Percentiles rank a stretch among this genome's conserved stretches.
Evolutionary conservation across 768 basidiomycete species (phyloP).

Genomic region (Hirschioporus abietinus): DNA sequence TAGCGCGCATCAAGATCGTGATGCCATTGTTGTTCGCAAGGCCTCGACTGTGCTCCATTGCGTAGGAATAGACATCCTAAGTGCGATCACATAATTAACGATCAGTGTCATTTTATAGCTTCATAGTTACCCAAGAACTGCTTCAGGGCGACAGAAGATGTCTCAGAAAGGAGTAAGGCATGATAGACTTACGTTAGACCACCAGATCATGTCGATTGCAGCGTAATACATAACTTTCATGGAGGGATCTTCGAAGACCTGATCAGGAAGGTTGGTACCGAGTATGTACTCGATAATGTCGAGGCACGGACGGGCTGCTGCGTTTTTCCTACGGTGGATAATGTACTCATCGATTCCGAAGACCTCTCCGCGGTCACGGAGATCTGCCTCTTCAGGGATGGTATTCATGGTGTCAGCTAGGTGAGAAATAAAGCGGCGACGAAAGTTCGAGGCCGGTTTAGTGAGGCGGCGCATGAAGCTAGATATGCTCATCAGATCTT

Average conservation of each 20-base stretch:
- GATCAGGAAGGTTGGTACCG: constrained; percentile 22
- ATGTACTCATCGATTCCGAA: constrained; percentile 20
- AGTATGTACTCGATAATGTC: constrained; percentile 22
- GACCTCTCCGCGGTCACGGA: constrained; percentile 15
- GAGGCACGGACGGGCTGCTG: constrained; percentile 20
- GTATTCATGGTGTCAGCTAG: constrained; percentile 7
- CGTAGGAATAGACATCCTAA: constrained; percentile 28
- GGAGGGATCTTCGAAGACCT: constrained; percentile 20
- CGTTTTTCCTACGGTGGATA: constrained; percentile 22
- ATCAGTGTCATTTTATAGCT: background rate
- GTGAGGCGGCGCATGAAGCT: constrained; percentile 51
- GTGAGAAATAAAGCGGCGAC: constrained; percentile 11
- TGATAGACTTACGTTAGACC: constrained; percentile 24
- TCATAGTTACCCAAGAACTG: too few species aligned
- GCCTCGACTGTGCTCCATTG: constrained; percentile 25
- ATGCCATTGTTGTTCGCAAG: constrained; percentile 23
- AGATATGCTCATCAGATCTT: constrained; percentile 1
- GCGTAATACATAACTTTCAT: constrained; percentile 16
- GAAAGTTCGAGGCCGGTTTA: constrained; percentile 35
- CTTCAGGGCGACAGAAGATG: too few species aligned
- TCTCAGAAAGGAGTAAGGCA: background rate
- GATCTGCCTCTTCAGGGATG: constrained; percentile 15
- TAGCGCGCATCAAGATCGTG: constrained; percentile 23
- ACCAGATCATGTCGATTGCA: constrained; percentile 24
- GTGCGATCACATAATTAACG: background rate